Conservation (phyloP, 768 basidiomycete genomes). For the Suillus brevipes region DNA sequence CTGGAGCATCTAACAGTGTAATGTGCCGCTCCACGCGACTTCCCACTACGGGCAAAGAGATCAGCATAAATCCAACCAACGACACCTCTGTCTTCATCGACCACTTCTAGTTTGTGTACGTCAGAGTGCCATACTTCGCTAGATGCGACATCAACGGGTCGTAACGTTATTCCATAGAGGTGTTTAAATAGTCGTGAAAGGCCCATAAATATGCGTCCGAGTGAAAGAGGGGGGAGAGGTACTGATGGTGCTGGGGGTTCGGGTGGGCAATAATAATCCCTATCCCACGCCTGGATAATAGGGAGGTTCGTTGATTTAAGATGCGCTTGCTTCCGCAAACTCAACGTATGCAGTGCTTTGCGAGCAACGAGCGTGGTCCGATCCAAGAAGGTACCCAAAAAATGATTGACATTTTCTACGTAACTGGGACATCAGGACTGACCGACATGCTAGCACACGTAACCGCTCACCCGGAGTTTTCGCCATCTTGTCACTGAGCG, state of each 20-base stretch:
- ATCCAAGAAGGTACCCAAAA: constrained; percentile 77
- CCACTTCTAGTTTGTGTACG: constrained; percentile 89
- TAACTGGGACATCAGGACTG: constrained; percentile 8
- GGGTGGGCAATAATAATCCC: constrained; percentile 88
- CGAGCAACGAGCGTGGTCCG: constrained; percentile 80
- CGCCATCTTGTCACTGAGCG: constrained; percentile 95
- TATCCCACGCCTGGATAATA: constrained; percentile 91
- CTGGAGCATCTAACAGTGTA: constrained; percentile 97
- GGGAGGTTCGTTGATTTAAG: constrained; percentile 59
- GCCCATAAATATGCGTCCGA: constrained; percentile 90
- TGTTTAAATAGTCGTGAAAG: constrained; percentile 86
- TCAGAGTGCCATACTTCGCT: constrained; percentile 91
- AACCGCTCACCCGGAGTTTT: constrained; percentile 73
- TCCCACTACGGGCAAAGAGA: constrained; percentile 80
- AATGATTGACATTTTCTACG: constrained; percentile 81
- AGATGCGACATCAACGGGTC: constrained; percentile 61
- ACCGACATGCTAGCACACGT: neutral
- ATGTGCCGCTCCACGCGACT: constrained; percentile 91
- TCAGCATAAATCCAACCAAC: constrained; percentile 97
- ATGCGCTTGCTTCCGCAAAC: constrained; percentile 72
- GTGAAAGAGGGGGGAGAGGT: constrained; percentile 71
- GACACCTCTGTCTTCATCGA: constrained; percentile 83
- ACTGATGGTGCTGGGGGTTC: constrained; percentile 75
- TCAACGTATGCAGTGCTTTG: constrained; percentile 66
- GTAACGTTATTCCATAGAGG: constrained; percentile 83